These are phyloP conservation scores for Hanseniaspora lachancei DNA, from an alignment of 805 yeast species.

Conservation along the genomic window DNA sequence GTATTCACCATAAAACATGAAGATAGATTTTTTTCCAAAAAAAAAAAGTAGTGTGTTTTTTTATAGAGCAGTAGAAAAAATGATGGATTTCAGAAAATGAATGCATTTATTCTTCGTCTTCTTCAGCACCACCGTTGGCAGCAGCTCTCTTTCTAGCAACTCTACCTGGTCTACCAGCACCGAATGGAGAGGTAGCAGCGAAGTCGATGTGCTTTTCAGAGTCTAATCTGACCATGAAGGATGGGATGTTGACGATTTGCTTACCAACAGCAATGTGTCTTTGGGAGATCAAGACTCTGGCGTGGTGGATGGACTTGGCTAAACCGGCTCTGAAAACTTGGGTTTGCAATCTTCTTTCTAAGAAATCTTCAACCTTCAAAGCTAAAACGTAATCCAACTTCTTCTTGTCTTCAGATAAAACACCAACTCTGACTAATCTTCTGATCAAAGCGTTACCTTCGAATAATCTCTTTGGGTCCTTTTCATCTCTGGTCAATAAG, in stretches of 20 bases:
- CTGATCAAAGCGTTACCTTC: conserved; percentile 99
- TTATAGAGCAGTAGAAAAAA: neutral
- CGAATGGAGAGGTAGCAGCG: conserved; percentile 98
- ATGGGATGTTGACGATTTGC: conserved; percentile 97
- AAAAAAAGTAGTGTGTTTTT: neutral
- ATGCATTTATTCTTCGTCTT: conserved; percentile 33
- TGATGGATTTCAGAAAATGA: neutral
- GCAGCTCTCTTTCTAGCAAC: conserved; percentile 86
- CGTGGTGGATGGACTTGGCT: conserved; percentile 99
- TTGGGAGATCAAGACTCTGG: conserved; percentile 96
- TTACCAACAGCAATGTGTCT: conserved; percentile 99
- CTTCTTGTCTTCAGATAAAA: conserved; percentile 97
- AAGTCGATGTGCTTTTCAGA: conserved; percentile 99
- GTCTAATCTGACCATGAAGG: conserved; percentile 99
- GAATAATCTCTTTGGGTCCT: conserved; percentile 99
- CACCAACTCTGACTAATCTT: conserved; percentile 98
- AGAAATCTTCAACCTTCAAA: conserved; percentile 94
- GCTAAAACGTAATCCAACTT: conserved; percentile 99
- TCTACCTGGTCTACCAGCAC: conserved; percentile 99
- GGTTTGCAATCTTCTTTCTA: conserved; percentile 99
- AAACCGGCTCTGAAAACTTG: conserved; percentile 99
- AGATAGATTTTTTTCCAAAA: neutral
- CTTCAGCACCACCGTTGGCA: conserved; percentile 54
- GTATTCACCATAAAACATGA: neutral
- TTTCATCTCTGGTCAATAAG: conserved; percentile 98